Base-by-base conservation (phyloP, 768 basidiomycete genomes). In the Coprinopsis sp. region DNA sequence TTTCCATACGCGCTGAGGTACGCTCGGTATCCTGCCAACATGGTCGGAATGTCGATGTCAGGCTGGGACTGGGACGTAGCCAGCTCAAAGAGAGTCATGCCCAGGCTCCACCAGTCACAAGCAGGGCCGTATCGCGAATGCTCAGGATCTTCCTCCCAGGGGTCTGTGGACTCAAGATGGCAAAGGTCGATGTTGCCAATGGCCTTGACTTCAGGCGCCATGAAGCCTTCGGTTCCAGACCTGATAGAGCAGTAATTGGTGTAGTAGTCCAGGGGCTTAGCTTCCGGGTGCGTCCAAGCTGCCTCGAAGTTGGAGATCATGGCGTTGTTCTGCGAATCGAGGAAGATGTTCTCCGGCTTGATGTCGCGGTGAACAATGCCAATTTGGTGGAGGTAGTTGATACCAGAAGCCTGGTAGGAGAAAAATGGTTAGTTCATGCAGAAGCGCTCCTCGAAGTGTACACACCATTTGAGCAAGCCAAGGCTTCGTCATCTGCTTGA, bases 51-150 rank as follows among this genome's bases (percentile, higher is more conserved):
- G n/a, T n/a, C n/a, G n/a, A n/a, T n/a, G n/a, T n/a, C n/a, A n/a
- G n/a, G n/a, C n/a, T n/a, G n/a, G n/a, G n/a, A n/a, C n/a, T n/a
- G n/a, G n/a, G n/a, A n/a, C n/a, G n/a, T n/a, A 16, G 28, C 43
- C 33, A 51, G 27, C 33, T 51, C 45, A 18, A 38, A 95, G 8
- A 95, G 69, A 42, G 95, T 95, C 51, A 96, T 77, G 0, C 93
- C 93, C 42, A 94, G 72, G 4, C 94, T 96, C 92, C 93, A 97
- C 27, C 93, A 73, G 58, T 97, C 93, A 34, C 93, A 91, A 76
- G 95, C 93, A 87, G 86, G 86, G 3, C 96, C 96, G 31, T 47
- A 51, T 25, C 14, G 6, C 2, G 31, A 39, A 21, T 49, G n/a
- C 13, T 24, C 19, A 4, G 7, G 29, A 4, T 33, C 19, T 10